A percentile compares a stretch with the other conserved stretches of the same genome.
Conservation (phyloP, 2,329 filamentous ascomycete species). For the Sporothrix sp. region DNA sequence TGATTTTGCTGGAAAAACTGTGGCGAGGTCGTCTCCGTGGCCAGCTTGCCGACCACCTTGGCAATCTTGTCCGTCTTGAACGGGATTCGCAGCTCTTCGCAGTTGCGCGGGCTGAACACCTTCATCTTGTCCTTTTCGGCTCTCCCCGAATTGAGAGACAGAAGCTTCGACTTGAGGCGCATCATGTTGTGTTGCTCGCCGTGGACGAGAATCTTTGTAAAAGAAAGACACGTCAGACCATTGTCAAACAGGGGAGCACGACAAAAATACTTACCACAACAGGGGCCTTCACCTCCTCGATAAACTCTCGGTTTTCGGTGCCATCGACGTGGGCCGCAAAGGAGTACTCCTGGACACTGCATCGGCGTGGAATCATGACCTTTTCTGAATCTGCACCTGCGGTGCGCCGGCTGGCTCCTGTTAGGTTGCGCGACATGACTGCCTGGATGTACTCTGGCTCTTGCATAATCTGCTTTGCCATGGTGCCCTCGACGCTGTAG, state of each 20-base stretch:
- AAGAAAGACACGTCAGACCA: no score
- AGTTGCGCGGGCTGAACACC: slow-evolving; percentile 88
- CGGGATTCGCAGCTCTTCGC: slow-evolving; percentile 86
- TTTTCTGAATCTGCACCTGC: slow-evolving; percentile 68
- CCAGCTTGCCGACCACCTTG: slow-evolving; percentile 91
- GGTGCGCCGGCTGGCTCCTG: slow-evolving; percentile 52
- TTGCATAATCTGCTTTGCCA: slow-evolving; percentile 92
- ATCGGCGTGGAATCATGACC: slow-evolving; percentile 82
- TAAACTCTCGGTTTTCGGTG: slow-evolving; percentile 90
- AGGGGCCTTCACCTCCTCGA: slow-evolving; percentile 83
- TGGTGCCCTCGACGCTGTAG: slow-evolving; percentile 96
- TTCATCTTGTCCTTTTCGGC: slow-evolving; percentile 73
- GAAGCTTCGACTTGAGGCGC: slow-evolving; percentile 84
- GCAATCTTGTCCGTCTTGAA: slow-evolving; percentile 93
- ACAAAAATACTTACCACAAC: slow-evolving; percentile 63
- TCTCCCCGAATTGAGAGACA: slow-evolving; percentile 82
- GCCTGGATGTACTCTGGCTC: slow-evolving; percentile 93
- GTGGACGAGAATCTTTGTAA: slow-evolving; percentile 74
- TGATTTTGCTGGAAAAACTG: slow-evolving; percentile 19
- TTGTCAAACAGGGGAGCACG: neutral
- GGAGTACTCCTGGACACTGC: slow-evolving; percentile 86
- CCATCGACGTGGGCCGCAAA: slow-evolving; percentile 97
- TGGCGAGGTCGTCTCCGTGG: slow-evolving; percentile 62
- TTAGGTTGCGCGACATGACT: slow-evolving; percentile 66
- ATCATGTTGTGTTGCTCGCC: slow-evolving; percentile 98